Evolutionary conservation across 1,284 basidiomycete genomes (phyloP).

Genomic region (Athelia psychrophila): DNA sequence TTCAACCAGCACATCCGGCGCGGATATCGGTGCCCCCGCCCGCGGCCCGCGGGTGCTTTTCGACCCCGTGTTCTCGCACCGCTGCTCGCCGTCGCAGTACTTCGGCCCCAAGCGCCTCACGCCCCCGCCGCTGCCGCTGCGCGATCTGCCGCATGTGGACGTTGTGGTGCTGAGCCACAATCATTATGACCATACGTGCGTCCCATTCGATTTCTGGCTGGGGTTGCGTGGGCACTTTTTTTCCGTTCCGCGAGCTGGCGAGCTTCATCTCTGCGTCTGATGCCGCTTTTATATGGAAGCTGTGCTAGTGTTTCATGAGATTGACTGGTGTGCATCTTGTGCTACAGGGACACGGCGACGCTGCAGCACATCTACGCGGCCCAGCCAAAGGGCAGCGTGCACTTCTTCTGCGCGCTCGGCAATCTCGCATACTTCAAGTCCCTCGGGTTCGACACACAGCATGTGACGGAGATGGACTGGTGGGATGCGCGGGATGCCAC

Average conservation of each 20-base stretch:
- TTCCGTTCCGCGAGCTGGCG: too few relatives aligned
- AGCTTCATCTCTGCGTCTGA: neutral
- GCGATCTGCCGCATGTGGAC: neutral
- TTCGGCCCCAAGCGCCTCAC: slow-evolving; percentile 59
- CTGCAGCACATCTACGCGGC: neutral
- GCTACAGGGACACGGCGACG: neutral
- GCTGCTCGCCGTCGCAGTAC: slow-evolving; percentile 55
- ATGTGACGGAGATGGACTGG: slow-evolving; percentile 68
- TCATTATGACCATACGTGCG: neutral
- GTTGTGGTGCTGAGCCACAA: neutral
- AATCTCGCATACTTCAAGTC: slow-evolving; percentile 50
- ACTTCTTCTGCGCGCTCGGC: slow-evolving; percentile 63
- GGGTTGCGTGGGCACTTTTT: too few relatives aligned
- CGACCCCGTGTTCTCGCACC: slow-evolving; percentile 67
- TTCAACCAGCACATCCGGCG: neutral
- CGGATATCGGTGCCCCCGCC: slow-evolving; percentile 13
- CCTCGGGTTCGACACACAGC: slow-evolving; percentile 34
- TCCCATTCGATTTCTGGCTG: too few relatives aligned
- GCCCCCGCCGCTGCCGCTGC: slow-evolving; percentile 6
- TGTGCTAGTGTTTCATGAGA: neutral
- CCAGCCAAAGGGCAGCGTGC: slow-evolving; percentile 11
- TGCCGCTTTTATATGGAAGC: neutral
- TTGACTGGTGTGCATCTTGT: too few relatives aligned
- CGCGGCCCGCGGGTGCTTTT: slow-evolving; percentile 64
- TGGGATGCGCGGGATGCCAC: slow-evolving; percentile 51